Conservation (phyloP, 192 early-diverging fungal species). For the Physocladia obscura region DNA sequence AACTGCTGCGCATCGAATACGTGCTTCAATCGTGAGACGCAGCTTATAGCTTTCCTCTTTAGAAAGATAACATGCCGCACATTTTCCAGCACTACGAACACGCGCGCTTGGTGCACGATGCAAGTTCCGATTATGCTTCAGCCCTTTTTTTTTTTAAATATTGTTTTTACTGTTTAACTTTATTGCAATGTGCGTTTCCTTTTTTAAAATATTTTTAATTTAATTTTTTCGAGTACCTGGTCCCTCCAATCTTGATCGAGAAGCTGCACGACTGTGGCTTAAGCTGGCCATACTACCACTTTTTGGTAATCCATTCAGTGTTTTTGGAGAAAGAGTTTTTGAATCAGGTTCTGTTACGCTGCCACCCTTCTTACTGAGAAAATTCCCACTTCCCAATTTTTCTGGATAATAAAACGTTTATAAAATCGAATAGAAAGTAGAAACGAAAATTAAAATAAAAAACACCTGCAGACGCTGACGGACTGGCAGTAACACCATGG, state of each 20-base stretch:
- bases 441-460: too few species aligned
- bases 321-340: conserved; percentile 1
- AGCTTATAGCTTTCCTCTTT: conserved; percentile 32
- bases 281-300: conserved; percentile 21
- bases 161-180: too few species aligned
- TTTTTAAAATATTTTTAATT: background rate
- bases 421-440: too few species aligned
- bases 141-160: too few species aligned
- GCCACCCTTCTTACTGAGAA: too few species aligned
- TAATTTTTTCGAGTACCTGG: background rate
- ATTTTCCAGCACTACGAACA: conserved; percentile 29
- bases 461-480: too few species aligned
- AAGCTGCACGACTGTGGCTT: conserved; percentile 7
- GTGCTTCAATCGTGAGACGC: conserved; percentile 26
- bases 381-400: too few species aligned
- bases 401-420: too few species aligned
- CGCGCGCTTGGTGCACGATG: conserved; percentile 19
- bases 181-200: background rate
- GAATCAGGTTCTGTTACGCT: background rate
- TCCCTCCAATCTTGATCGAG: background rate
- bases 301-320: background rate
- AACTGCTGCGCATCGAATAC: conserved; percentile 8
- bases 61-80: conserved; percentile 27
- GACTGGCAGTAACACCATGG: conserved; percentile 19
- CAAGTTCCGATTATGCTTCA: conserved; percentile 12